Base-by-base conservation (phyloP, 176 grass and related monocot genomes). In the Areca catechu region DNA sequence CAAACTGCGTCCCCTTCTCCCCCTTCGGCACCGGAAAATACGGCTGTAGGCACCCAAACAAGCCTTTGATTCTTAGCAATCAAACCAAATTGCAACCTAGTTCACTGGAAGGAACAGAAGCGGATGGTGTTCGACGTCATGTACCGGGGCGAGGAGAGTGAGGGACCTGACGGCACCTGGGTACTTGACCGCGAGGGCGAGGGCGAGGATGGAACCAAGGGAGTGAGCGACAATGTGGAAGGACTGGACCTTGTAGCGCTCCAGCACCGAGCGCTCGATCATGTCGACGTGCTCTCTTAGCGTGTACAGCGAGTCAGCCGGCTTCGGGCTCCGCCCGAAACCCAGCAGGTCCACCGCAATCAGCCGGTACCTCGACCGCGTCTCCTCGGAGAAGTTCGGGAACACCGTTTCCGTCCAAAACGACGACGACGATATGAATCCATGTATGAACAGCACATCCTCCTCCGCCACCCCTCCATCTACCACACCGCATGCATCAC, bases 161-260 rank as follows among this genome's bases (percentile, higher is more conserved):
- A 83, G 73, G 5, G 80, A 77, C 65, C 73, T 83, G 53, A 77
- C 74, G 53, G 80, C 80, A 34, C 37, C 64, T 12, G 63, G 80
- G 50, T 83, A 58, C 67, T 78, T 74, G 29, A 78, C 75, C 55
- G 80, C 75, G 51, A 83, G 69, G 6, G 80, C 80, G 29, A 83
- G 80, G 18, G 75, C 80, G 12, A 83, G 75, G 49, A 83, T 69
- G 56, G 80, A 78, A 3, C 80, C 80, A 3, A 83, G 80, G 48
- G 80, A 83, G 25, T 83, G 80, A 4, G 80, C 80, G 17, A 83
- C 75, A 37, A 83, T 78, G 80, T 83, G 80, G 75, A 83, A 83
- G 37, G 74, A 77, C 66, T 63, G 72, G 37, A 83, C 74, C 2
- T 63, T 54, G 74, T 73, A 68, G 30, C 51, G 74, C 28, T 71